phyloP scores from a whole-genome alignment of 768 basidiomycete species.

The Amanita exitialis region DNA sequence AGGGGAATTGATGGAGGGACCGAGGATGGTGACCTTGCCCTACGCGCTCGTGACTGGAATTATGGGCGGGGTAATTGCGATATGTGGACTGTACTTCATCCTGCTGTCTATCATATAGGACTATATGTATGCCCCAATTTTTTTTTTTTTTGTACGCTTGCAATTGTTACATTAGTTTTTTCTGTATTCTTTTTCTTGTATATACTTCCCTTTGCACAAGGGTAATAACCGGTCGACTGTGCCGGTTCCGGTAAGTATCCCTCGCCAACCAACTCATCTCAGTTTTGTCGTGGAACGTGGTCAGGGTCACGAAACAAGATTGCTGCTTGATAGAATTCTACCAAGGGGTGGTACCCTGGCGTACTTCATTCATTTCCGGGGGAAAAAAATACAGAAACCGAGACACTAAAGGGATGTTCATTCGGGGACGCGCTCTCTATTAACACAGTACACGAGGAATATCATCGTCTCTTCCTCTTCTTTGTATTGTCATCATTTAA shows the following conservation, averaged over 20 bases:
- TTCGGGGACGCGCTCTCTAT: too few relatives aligned
- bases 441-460: not conserved
- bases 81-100: constrained; percentile 7
- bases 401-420: too few relatives aligned
- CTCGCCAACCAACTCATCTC: too few relatives aligned
- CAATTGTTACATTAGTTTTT: not conserved
- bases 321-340: too few relatives aligned
- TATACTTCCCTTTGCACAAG: not conserved
- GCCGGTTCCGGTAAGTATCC: too few relatives aligned
- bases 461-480: constrained; percentile 3
- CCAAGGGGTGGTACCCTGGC: too few relatives aligned
- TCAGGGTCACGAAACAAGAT: too few relatives aligned
- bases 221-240: not conserved
- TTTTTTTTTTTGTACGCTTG: not conserved
- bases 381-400: too few relatives aligned
- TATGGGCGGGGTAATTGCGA: constrained; percentile 9
- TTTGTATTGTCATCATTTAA: not conserved
- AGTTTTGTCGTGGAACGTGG: too few relatives aligned
- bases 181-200: not conserved
- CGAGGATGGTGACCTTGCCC: constrained; percentile 10
- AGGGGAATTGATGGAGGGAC: constrained; percentile 6
- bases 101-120: constrained; percentile 3
- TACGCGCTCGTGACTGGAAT: constrained; percentile 12
- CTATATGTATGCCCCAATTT: constrained; percentile 1
- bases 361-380: too few relatives aligned